Base-by-base conservation (phyloP, 306 rosid species). In the Cicer cuneatum region DNA sequence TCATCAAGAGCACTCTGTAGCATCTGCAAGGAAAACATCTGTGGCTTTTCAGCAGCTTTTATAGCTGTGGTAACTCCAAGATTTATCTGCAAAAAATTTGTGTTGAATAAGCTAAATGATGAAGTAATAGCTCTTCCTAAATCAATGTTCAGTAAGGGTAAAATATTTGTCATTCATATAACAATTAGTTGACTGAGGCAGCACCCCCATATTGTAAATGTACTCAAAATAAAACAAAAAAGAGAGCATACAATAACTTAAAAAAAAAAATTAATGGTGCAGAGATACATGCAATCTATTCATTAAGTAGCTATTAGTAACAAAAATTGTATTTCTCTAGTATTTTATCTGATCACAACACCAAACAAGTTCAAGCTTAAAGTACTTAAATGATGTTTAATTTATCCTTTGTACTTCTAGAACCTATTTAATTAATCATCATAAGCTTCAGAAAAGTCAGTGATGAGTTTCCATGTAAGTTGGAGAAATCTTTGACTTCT, bases 41-140 rank as follows among this genome's bases (percentile, higher is more conserved):
- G 65, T 8, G 85, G 88, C 13, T 78, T 70, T 78, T 81, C 79
- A 49, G 61, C 72, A 81, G 73, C 71, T 69, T 45, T 84, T 43
- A 1, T 70, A 60, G 71, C 81, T 8, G 78, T 49, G 37, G 33
- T 16, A 70, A 75, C 79, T 8, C 43, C 42, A 43, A 19, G 57
- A 58, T 78, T 70, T 63, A 81, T 78, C 88, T 84, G 24, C 66
- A 69, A 43, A 84, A n/a, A 48, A 42, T 33, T 4, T 46, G 66
- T 37, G 51, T 59, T 69, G 2, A 64, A 47, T 61, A 66, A 72
- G 67, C 52, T 33, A 53, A 67, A 67, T 38, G 43, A 62, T 57
- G 29, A 29, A 40, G 58, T 54, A 19, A 68, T 3, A 59, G 65
- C 13, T 61, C 39, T 10, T 46, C 54, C 45, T 15, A 47, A 21